Percentiles rank a stretch among this genome's conserved stretches.
Conservation (phyloP, 1,284 basidiomycete genomes). For the Vanrija humicola region DNA sequence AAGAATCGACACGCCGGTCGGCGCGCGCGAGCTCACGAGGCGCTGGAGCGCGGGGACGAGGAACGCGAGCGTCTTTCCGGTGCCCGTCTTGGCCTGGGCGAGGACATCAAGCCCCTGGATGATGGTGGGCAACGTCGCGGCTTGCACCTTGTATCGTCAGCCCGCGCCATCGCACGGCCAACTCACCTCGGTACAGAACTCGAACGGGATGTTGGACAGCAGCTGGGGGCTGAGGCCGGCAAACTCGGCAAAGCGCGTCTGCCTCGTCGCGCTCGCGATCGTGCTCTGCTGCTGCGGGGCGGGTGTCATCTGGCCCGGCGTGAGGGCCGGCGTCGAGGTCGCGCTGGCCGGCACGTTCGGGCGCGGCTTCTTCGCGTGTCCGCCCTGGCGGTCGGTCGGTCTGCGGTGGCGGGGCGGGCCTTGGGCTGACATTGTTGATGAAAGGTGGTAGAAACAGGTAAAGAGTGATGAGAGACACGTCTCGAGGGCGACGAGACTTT, state of each 20-base stretch:
- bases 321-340: conserved; percentile 1
- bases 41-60: conserved; percentile 52
- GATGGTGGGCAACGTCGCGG: conserved; percentile 51
- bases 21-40: conserved; percentile 31
- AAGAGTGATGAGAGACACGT: no score
- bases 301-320: conserved; percentile 12
- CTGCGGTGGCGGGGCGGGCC: not conserved
- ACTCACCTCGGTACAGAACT: conserved; percentile 48
- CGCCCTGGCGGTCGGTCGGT: not conserved
- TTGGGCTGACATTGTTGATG: no score
- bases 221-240: conserved; percentile 20
- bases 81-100: conserved; percentile 56
- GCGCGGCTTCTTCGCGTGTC: no score
- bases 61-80: conserved; percentile 56
- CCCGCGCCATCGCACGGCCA: not conserved
- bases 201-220: conserved; percentile 39
- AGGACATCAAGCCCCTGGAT: conserved; percentile 50
- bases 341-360: not conserved
- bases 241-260: conserved; percentile 24
- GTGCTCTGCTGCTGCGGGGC: conserved; percentile 3
- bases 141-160: conserved; percentile 37
- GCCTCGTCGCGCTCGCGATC: conserved; percentile 7
- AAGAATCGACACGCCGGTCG: conserved; percentile 36
- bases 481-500: no score
- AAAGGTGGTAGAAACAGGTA: no score